phyloP scores from a whole-genome alignment of 768 basidiomycete species.

The Tephrocybe sp. region DNA sequence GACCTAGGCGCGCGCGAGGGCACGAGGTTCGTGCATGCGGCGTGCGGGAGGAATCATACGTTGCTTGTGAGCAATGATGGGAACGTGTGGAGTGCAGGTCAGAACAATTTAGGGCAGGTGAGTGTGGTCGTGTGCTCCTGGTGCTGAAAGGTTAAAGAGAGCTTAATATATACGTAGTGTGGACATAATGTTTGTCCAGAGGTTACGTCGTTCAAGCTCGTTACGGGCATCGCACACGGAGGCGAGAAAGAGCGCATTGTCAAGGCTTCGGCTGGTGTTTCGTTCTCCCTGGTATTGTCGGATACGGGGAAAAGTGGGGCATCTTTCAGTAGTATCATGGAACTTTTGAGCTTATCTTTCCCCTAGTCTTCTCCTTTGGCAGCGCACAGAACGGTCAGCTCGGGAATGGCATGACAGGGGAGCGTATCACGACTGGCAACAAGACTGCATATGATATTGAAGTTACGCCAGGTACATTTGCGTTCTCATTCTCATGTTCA shows the following conservation, averaged over 20 bases:
- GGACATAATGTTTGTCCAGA: constrained; percentile 68
- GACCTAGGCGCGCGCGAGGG: constrained; percentile 60
- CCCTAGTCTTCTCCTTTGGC: constrained; percentile 83
- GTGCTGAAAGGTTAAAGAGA: background rate
- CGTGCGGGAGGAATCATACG: constrained; percentile 80
- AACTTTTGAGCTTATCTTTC: background rate
- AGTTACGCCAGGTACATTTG: constrained; percentile 54
- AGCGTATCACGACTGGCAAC: constrained; percentile 82
- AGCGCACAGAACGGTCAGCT: constrained; percentile 92
- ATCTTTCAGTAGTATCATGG: background rate
- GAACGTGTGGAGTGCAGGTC: constrained; percentile 79
- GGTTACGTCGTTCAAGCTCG: constrained; percentile 59
- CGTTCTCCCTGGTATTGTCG: constrained; percentile 82
- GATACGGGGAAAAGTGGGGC: constrained; percentile 73
- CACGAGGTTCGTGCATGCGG: constrained; percentile 74
- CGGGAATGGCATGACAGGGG: constrained; percentile 92
- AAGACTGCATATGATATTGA: constrained; percentile 83
- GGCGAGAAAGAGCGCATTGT: constrained; percentile 65
- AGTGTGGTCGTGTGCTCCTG: background rate
- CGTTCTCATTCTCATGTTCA: background rate
- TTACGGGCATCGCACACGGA: constrained; percentile 54
- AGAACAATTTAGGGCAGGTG: constrained; percentile 82
- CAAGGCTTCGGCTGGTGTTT: constrained; percentile 77
- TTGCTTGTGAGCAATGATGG: constrained; percentile 82
- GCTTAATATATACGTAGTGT: constrained; percentile 49